phyloP scores from a whole-genome alignment of 208 protist species.

The Tritrichomonas foetus region DNA sequence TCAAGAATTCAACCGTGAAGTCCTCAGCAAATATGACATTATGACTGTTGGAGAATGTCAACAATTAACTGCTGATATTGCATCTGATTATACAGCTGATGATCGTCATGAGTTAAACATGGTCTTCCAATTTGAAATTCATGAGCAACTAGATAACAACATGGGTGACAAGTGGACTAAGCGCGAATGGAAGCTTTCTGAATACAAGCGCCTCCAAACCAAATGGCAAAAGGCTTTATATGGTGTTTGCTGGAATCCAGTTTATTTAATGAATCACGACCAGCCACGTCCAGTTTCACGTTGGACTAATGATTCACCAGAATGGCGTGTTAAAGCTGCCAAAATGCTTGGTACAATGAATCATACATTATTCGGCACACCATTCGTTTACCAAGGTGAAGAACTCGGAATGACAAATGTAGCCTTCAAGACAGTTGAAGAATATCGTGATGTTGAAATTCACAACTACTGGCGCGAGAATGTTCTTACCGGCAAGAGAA shows the following conservation, averaged over 20 bases:
- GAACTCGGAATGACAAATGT: neutral
- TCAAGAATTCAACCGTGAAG: neutral
- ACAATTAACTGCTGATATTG: neutral
- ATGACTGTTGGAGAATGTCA: neutral
- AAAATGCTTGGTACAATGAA: neutral
- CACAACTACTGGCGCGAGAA: neutral
- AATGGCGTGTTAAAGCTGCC: neutral
- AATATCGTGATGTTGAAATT: neutral
- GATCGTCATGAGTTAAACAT: neutral
- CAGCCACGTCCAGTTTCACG: neutral
- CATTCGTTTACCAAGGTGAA: neutral
- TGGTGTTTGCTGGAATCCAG: neutral
- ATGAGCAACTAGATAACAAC: no score
- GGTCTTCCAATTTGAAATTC: neutral
- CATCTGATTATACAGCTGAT: neutral
- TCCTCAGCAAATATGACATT: neutral
- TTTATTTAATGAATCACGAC: neutral
- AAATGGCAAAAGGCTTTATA: neutral
- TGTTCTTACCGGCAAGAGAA: neutral
- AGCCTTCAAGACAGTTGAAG: neutral
- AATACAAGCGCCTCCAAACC: neutral
- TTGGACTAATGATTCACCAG: neutral
- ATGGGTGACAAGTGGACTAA: neutral
- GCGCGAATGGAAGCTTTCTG: neutral
- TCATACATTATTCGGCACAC: neutral